Conservation (phyloP, 176 grass and related monocot genomes). For the Oryza brachyantha region DNA sequence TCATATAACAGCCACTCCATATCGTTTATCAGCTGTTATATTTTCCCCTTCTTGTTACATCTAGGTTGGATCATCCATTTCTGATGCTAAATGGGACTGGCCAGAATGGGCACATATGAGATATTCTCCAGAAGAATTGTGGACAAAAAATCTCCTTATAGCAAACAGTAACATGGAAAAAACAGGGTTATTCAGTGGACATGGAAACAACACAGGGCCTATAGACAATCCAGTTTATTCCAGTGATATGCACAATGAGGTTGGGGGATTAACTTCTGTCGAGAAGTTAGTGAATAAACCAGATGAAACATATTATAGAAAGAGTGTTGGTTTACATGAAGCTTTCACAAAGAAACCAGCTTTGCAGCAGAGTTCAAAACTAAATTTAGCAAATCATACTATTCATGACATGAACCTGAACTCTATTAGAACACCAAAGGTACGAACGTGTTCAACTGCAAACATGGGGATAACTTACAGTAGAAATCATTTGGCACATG, state of each 20-base stretch:
- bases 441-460: conserved; percentile 15
- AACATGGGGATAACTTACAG: conserved; percentile 27
- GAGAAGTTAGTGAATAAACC: conserved; percentile 28
- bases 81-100: conserved; percentile 63
- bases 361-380: conserved; percentile 23
- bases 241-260: conserved; percentile 31
- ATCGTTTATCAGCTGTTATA: background rate
- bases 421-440: conserved; percentile 19
- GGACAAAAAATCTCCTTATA: conserved; percentile 16
- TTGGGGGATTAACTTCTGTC: conserved; percentile 7
- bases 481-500: conserved; percentile 41
- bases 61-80: conserved; percentile 45
- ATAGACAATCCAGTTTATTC: conserved; percentile 31
- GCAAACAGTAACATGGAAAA: conserved; percentile 32
- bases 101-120: conserved; percentile 40
- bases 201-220: conserved; percentile 36
- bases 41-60: conserved; percentile 6
- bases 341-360: conserved; percentile 35
- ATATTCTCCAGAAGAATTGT: conserved; percentile 30
- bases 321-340: conserved; percentile 27
- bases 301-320: conserved; percentile 30
- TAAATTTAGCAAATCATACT: conserved; percentile 23
- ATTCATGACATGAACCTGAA: conserved; percentile 18
- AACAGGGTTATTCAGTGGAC: conserved; percentile 33
- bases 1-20: background rate